phyloP scores from a whole-genome alignment of 2,329 filamentous ascomycete genomes.

The Zopfia rhizophila region DNA sequence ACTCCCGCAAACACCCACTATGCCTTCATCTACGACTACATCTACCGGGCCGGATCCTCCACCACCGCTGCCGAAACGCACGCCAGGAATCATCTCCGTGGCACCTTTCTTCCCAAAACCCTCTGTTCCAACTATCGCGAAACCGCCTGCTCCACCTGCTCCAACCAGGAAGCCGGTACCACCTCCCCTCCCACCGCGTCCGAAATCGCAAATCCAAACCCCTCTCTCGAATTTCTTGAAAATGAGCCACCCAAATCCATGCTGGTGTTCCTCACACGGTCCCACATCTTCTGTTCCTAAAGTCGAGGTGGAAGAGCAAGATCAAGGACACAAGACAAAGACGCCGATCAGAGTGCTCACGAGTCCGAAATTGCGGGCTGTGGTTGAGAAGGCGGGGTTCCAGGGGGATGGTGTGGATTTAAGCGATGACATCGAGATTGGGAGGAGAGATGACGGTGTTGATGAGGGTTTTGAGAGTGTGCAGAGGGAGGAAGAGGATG shows the following conservation, averaged over 20 bases:
- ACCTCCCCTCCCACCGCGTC: background rate
- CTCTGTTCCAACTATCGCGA: background rate
- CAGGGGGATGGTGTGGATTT: background rate
- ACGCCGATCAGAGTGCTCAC: background rate
- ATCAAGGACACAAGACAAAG: background rate
- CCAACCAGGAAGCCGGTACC: too few species aligned
- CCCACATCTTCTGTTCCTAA: background rate
- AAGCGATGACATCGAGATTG: background rate
- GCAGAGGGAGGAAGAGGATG: background rate
- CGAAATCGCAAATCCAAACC: background rate
- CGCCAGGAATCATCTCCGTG: constrained; percentile 10
- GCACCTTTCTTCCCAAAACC: background rate
- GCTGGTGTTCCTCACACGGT: constrained; percentile 31
- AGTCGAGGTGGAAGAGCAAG: background rate
- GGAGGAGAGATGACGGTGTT: too few species aligned
- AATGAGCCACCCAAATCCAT: constrained; percentile 34
- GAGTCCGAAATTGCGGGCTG: constrained; percentile 1
- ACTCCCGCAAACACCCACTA: background rate
- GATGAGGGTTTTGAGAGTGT: constrained; percentile 6
- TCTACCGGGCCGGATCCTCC: too few species aligned
- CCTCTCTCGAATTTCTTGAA: constrained; percentile 22
- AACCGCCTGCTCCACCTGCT: background rate
- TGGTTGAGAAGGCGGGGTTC: background rate
- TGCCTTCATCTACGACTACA: constrained; percentile 16
- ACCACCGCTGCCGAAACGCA: too few species aligned